Base-by-base conservation (phyloP, 75 land plant genomes). In the Selaginella moellendorffii region DNA sequence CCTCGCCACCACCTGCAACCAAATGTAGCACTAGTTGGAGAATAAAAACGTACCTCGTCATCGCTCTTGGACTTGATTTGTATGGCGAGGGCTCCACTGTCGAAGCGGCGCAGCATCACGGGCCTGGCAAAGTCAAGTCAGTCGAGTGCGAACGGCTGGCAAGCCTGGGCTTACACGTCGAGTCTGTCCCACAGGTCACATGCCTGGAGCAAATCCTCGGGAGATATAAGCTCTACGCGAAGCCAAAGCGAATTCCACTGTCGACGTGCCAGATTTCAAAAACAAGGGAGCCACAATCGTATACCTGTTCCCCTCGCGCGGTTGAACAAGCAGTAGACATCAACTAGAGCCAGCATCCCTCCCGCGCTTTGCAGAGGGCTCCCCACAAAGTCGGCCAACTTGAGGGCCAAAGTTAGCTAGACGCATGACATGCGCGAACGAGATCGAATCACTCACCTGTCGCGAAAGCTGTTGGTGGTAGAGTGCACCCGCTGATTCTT, bases 261-360 rank as follows among this genome's bases (percentile, higher is more conserved):
- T n/a, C n/a, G n/a, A n/a, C 1, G 14, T 14, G 12, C 30, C 30
- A 66, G 24, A 31, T 19, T 53, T 17, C 1, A 14, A 26, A 66
- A 53, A 53, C 1, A 8, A 66, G 17, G 14, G 52, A 1, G 24
- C 0, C 27, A 20, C 0, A 24, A 70, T 30, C 1, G 54, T 9
- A 8, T 54, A 92, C 97, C 97, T 77, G 97, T 92, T 52, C 97
- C 97, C 30, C 97, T 71, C 31, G 97, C 97, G 36, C 95, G 97
- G 66, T 92, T 92, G 59, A 88, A 92, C 63, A 88, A 79, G 65
- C 97, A 92, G 60, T 92, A 92, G 0, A 81, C 68, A 78, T 92
- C 97, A 20, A 92, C 79, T 31, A 88, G 66, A 69, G 88, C 85
- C 60, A 92, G 74, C 84, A 85, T 85, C 67, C 97, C 97, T 64